Conservation (phyloP, 305 asterid genomes). For the Fraxinus greggii region DNA sequence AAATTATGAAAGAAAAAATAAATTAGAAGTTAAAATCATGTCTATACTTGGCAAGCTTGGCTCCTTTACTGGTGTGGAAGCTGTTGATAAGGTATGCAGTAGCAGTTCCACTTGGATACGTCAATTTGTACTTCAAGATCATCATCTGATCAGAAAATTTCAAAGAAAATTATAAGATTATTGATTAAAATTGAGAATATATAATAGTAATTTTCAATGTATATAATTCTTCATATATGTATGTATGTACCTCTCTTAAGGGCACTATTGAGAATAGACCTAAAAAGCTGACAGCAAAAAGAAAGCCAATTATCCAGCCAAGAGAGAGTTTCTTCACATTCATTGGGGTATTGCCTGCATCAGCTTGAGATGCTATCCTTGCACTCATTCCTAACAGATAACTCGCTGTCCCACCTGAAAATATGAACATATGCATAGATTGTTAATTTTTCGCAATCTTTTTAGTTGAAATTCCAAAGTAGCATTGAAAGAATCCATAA, state of each 20-base stretch:
- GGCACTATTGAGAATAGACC: slow-evolving; percentile 70
- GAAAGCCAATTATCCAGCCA: slow-evolving; percentile 57
- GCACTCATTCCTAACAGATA: slow-evolving; percentile 63
- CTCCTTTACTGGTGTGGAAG: slow-evolving; percentile 74
- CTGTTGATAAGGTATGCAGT: slow-evolving; percentile 73
- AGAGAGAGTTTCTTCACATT: slow-evolving; percentile 50
- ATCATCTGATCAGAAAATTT: slow-evolving; percentile 40
- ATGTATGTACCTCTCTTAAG: slow-evolving; percentile 43
- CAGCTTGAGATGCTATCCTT: slow-evolving; percentile 41
- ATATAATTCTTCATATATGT: not conserved
- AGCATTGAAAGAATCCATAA: not conserved
- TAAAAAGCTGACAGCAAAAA: slow-evolving; percentile 57
- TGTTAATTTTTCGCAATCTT: not conserved
- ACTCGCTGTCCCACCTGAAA: slow-evolving; percentile 59
- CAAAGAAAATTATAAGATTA: not conserved
- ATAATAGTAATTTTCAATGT: not conserved
- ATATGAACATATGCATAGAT: not conserved
- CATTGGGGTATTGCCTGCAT: slow-evolving; percentile 35
- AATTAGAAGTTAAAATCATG: not conserved
- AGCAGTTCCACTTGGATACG: slow-evolving; percentile 82
- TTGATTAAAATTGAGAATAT: not conserved
- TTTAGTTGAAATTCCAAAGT: not conserved
- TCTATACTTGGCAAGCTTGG: slow-evolving; percentile 55
- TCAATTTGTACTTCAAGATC: slow-evolving; percentile 64
- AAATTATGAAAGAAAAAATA: not conserved